Base-by-base conservation (phyloP, 441 rosid genomes). In the Syzygium malaccense region DNA sequence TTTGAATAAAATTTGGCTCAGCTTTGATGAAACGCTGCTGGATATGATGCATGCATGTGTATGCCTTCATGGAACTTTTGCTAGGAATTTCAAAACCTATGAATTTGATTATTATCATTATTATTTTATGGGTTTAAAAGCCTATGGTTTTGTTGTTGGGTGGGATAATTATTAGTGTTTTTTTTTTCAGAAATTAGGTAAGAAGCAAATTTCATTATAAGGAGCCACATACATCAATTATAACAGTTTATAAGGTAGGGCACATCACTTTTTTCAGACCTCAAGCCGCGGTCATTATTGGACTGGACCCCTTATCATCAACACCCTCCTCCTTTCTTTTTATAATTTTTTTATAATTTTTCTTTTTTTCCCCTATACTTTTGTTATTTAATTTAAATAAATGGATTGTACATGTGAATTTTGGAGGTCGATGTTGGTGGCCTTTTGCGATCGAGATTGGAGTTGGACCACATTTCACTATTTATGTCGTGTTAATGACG, bases 291-390 rank as follows among this genome's bases (percentile, higher is more conserved):
- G 18, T 14, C 51, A 75, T 75, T 41, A 75, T 75, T 75, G n/a
- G 83, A 41, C 10, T 12, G 83, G 53, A 23, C 51, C 83, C 53
- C n/a, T 12, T 23, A 41, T 19, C 51, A 41, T 41, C n/a, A 25
- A 75, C 83, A 23, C 51, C n/a, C 9, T 14, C 17, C 51, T 13
- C 3, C 2, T 10, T 23, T 19, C 11, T 71, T 41, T 41, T 20
- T 71, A 5, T 1, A 0, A 19, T 5, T 33, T 32, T 30, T 18
- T 1, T 9, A 2, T 71, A 8, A 4, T 33, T 37, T 23, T 3
- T 0, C 1, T 0, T 0, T 64, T n/a, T 62, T 15, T 64, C 4
- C n/a, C 17, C 28, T 2, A 0, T 20, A 23, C 4, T 41, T 75
- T 75, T 75, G n/a, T 23, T 6, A 75, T 75, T 75, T 75, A 75